Evolutionary conservation across 768 basidiomycete species (phyloP).

Genomic region (Goffeauzyma gilvescens): DNA sequence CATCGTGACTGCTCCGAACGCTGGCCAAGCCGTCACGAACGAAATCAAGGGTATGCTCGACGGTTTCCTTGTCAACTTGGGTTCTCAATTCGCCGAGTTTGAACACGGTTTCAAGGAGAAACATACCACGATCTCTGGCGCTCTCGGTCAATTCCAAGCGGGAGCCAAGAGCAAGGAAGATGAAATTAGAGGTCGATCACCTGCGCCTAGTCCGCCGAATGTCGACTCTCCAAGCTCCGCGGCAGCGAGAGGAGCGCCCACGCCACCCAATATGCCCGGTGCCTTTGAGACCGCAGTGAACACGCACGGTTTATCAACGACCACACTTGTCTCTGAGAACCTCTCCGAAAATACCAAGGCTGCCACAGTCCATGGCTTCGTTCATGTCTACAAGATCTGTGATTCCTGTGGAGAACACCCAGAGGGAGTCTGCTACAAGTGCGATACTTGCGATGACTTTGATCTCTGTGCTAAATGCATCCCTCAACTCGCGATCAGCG

Average conservation of each 20-base stretch:
- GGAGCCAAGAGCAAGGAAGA: slow-evolving; percentile 1
- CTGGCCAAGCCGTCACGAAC: slow-evolving; percentile 14
- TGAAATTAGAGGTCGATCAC: too few relatives aligned
- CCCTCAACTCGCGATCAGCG: slow-evolving; percentile 20
- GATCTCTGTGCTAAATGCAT: slow-evolving; percentile 29
- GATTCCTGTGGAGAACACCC: slow-evolving; percentile 5
- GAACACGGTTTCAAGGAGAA: slow-evolving; percentile 20
- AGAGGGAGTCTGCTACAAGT: slow-evolving; percentile 25
- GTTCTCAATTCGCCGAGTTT: slow-evolving; percentile 23
- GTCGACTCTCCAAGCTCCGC: too few relatives aligned
- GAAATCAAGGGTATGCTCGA: slow-evolving; percentile 27
- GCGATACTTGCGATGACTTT: slow-evolving; percentile 26
- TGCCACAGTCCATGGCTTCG: too few relatives aligned
- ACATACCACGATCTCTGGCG: slow-evolving; percentile 23
- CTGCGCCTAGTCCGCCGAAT: too few relatives aligned
- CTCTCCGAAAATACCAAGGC: too few relatives aligned
- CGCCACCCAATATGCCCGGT: too few relatives aligned
- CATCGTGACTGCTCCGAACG: too few relatives aligned
- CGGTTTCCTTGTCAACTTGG: slow-evolving; percentile 24
- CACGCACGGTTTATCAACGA: too few relatives aligned
- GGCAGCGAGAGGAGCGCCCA: too few relatives aligned
- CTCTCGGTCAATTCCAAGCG: slow-evolving; percentile 14
- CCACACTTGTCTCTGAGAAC: too few relatives aligned
- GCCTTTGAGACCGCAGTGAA: too few relatives aligned
- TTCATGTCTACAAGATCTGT: not conserved